Evolutionary conservation across 148 eudicot species (phyloP), one percentile per base, ranked within the genome.

Genomic region (Chenopodium suecicum): DNA sequence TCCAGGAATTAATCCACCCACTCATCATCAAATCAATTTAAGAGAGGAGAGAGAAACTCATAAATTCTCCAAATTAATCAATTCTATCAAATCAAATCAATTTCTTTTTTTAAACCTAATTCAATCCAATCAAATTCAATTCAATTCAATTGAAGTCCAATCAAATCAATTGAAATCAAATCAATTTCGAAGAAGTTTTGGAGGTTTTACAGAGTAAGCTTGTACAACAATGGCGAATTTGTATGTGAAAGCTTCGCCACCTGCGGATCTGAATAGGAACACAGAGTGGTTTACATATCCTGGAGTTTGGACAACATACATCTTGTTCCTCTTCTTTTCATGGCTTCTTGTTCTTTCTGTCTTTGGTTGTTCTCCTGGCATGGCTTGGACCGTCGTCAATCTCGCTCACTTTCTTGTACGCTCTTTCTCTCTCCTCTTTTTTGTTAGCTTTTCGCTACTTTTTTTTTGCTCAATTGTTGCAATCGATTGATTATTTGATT

Each of bases 281-380:
- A 93, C 97, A 50, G 97, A 93, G 80, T 93, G 97, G 97, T 93
- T 93, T 81, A 93, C 88, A 73, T 93, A 93, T 65, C 97, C 97
- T 0, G 97, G 97, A 7, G 97, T 94, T 8, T 94, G 98, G 98
- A 94, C 96, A 7, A 89, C 91, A 0, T 94, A 94, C 74, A 94
- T 94, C 29, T 85, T 92, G 80, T 86, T 94, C 69, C 81, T 92
- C 23, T 94, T 94, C 86, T 89, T 94, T 85, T 80, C 93, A 0
- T 94, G 98, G 98, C 91, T 94, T 75, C 68, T 91, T 32, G 91
- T 94, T 37, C 91, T 94, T 72, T 92, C 98, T 58, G 66, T 94
- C 78, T 90, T 87, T 46, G 89, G 90, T 52, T 94, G 94, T 77
- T 67, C 93, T 46, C 90, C 98, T 48, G 98, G 98, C 80, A 88